phyloP scores from a whole-genome alignment of 176 grass and related monocot genomes.

The Alloteropsis semialata region DNA sequence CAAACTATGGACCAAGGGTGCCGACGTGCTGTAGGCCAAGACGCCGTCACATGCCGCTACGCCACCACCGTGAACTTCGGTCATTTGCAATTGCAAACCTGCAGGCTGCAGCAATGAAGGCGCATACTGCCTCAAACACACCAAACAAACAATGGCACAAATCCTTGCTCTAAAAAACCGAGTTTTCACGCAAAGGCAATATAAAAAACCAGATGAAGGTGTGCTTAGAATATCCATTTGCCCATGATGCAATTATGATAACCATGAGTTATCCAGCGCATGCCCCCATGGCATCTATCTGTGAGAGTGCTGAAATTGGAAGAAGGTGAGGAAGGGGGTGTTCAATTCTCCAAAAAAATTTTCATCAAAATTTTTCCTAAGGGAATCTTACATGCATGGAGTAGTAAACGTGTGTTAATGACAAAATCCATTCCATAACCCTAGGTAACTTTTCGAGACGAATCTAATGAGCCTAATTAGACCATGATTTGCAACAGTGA shows the following conservation, averaged over 20 bases:
- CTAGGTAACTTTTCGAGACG: too few relatives aligned
- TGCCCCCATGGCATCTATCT: not conserved
- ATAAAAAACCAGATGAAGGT: not conserved
- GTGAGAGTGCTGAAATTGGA: not conserved
- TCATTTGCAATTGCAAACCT: too few relatives aligned
- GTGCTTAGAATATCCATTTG: not conserved
- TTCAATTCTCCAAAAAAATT: too few relatives aligned
- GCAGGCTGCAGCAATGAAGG: not conserved
- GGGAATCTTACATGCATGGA: too few relatives aligned
- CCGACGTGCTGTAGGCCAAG: not conserved
- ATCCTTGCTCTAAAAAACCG: not conserved
- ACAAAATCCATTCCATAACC: too few relatives aligned
- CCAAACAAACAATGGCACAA: not conserved
- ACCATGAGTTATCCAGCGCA: not conserved
- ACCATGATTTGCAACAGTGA: too few relatives aligned
- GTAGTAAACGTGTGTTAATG: too few relatives aligned
- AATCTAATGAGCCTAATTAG: too few relatives aligned
- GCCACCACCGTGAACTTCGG: not conserved
- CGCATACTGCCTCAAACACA: not conserved
- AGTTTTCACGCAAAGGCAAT: not conserved
- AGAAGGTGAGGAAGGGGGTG: not conserved
- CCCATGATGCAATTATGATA: not conserved
- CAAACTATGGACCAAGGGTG: not conserved
- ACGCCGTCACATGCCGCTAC: not conserved
- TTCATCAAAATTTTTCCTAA: too few relatives aligned